A percentile compares a stretch with the other conserved stretches of the same genome.
Evolutionary conservation across 1,139 yeast genomes (phyloP).

Genomic region (Pichia sp.): DNA sequence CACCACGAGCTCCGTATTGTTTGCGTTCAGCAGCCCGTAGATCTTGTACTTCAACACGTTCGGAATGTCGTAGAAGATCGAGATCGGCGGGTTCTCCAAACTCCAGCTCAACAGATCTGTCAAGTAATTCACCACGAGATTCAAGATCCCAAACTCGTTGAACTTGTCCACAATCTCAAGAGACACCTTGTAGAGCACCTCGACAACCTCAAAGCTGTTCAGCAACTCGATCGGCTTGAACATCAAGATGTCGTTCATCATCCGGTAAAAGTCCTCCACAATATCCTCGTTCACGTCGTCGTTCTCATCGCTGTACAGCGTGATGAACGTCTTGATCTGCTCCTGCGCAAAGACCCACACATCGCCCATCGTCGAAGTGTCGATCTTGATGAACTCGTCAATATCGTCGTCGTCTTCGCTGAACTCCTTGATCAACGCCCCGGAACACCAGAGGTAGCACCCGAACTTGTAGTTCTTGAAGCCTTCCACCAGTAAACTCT

Average conservation of each 20-base stretch:
- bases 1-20: constrained; percentile 52
- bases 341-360: constrained; percentile 47
- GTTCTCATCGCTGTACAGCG: constrained; percentile 26
- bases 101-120: constrained; percentile 86
- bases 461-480: constrained; percentile 69
- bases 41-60: constrained; percentile 48
- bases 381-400: constrained; percentile 16
- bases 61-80: constrained; percentile 56
- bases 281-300: constrained; percentile 42
- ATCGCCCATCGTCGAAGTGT: constrained; percentile 36
- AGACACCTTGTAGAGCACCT: constrained; percentile 58
- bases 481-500: constrained; percentile 59
- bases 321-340: constrained; percentile 43
- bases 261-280: constrained; percentile 83
- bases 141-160: constrained; percentile 68
- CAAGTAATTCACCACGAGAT: constrained; percentile 66
- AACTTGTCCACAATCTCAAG: constrained; percentile 48
- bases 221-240: constrained; percentile 69
- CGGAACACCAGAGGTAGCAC: constrained; percentile 88
- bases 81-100: constrained; percentile 70
- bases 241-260: constrained; percentile 76
- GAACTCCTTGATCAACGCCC: constrained; percentile 72
- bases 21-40: constrained; percentile 38
- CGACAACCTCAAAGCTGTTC: constrained; percentile 46
- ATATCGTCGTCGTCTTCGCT: constrained; percentile 21